Percentiles rank a stretch among this genome's conserved stretches.
These are phyloP conservation scores for Phaffia australis DNA, from an alignment of 768 basidiomycete genomes.

Conservation along the genomic window DNA sequence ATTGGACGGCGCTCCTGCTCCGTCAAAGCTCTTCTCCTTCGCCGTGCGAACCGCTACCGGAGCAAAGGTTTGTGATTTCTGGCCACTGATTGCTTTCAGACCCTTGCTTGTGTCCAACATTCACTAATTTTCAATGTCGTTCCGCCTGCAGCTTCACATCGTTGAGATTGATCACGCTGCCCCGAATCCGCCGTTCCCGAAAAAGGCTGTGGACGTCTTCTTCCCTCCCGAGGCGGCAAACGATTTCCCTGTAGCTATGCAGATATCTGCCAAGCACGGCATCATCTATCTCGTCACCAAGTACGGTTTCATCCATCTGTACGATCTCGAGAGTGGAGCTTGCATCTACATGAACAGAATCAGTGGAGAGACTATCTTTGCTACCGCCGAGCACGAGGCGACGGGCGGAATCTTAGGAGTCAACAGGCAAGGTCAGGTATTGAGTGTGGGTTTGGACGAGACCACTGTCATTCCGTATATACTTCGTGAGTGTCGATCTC, in stretches of 20 bases:
- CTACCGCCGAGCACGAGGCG: conserved; percentile 90
- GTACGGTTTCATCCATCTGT: conserved; percentile 97
- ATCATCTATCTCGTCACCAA: conserved; percentile 97
- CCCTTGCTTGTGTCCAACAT: background rate
- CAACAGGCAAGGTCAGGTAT: conserved; percentile 97
- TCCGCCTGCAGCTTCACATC: conserved; percentile 64
- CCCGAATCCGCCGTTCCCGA: conserved; percentile 81
- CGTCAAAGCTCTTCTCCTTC: conserved; percentile 88
- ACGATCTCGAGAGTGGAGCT: conserved; percentile 91
- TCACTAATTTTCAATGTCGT: background rate
- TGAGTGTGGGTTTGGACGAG: conserved; percentile 94
- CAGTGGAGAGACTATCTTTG: conserved; percentile 97
- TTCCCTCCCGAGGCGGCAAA: conserved; percentile 97
- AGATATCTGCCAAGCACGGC: conserved; percentile 92
- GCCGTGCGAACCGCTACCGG: conserved; percentile 92
- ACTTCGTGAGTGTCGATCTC: conserved; percentile 43
- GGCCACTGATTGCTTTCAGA: background rate
- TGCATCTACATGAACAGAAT: conserved; percentile 99
- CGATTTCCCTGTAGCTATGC: conserved; percentile 99
- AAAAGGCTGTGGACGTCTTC: conserved; percentile 98
- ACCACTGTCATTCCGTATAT: conserved; percentile 93
- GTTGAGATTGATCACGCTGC: conserved; percentile 96
- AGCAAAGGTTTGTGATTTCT: conserved; percentile 62
- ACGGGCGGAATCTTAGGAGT: conserved; percentile 95
- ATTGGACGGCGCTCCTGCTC: conserved; percentile 71